phyloP scores from a whole-genome alignment of 495 filamentous ascomycete genomes.

The Acidomyces sp. region DNA sequence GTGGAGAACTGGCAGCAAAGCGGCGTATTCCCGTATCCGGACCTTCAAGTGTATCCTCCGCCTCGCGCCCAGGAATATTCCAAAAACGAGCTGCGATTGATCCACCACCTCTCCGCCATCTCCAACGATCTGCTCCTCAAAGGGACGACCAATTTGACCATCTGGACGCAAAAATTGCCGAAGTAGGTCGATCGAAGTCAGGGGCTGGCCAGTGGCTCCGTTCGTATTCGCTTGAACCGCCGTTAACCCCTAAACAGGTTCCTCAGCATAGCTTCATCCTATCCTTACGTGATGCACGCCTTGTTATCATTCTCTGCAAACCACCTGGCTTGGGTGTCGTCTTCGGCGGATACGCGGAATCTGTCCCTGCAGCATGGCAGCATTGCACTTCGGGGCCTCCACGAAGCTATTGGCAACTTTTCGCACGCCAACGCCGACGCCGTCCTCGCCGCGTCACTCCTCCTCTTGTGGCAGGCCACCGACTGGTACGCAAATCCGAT shows the following conservation, averaged over 20 bases:
- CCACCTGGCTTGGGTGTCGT: conserved; percentile 76
- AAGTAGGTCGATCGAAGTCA: conserved; percentile 50
- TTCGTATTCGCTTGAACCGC: conserved; percentile 14
- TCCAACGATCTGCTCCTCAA: conserved; percentile 67
- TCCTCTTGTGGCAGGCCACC: conserved; percentile 90
- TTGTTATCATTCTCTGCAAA: conserved; percentile 81
- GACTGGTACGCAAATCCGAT: conserved; percentile 53
- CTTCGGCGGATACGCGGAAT: conserved; percentile 67
- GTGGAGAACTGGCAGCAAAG: conserved; percentile 76
- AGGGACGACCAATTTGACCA: conserved; percentile 64
- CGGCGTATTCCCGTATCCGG: conserved; percentile 75
- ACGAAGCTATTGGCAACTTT: conserved; percentile 74
- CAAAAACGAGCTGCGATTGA: conserved; percentile 65
- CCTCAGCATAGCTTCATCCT: conserved; percentile 63
- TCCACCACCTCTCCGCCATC: conserved; percentile 81
- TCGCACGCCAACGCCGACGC: conserved; percentile 81
- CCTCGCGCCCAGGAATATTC: conserved; percentile 54
- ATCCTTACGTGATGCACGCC: conserved; percentile 85
- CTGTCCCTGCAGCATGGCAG: conserved; percentile 78
- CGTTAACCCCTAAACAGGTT: conserved; percentile 44
- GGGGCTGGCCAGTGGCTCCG: neutral
- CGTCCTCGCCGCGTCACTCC: conserved; percentile 78
- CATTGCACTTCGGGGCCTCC: conserved; percentile 71
- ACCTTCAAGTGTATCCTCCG: conserved; percentile 56
- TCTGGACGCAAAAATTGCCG: conserved; percentile 87